These are phyloP conservation scores for Helianthus annuus DNA, from an alignment of 129 eudicot species.

Conservation along the genomic window HanXRQr2.0-SUNRISE NC_035447.2:13757657-13758156, in stretches of 20 bases:
- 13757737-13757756: constrained; percentile 87
- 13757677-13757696: constrained; percentile 50
- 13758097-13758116: no score
- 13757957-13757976: constrained; percentile 91
- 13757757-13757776: constrained; percentile 54
- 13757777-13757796: constrained; percentile 66
- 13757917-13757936: constrained; percentile 73
- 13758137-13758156: no score
- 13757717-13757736: constrained; percentile 68
- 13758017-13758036: constrained; percentile 62
- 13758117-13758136: no score
- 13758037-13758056: constrained; percentile 86
- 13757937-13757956: constrained; percentile 64
- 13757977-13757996: constrained; percentile 82
- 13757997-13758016: constrained; percentile 66
- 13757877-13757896: constrained; percentile 36
- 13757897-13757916: constrained; percentile 39
- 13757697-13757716: constrained; percentile 68
- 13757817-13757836: constrained; percentile 86
- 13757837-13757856: constrained; percentile 90
- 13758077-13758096: no score
- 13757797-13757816: constrained; percentile 66
- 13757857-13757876: constrained; percentile 86
- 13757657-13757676: constrained; percentile 35
- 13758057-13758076: constrained; percentile 94